phyloP scores from a whole-genome alignment of 208 protist species.

The Wallacemonas rigidus region DNA sequence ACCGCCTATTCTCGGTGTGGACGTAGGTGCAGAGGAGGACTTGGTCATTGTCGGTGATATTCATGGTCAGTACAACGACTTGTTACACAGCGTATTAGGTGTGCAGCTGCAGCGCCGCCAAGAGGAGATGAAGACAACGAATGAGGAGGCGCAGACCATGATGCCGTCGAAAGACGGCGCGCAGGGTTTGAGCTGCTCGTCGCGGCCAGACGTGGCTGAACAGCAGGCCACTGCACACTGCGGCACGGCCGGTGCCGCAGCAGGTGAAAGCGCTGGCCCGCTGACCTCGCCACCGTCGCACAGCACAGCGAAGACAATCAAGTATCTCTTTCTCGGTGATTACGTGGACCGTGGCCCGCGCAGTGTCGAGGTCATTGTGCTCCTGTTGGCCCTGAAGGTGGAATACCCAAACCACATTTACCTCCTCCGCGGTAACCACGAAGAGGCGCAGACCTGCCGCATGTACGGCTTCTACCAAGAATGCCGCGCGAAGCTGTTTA shows the following conservation, averaged over 20 bases:
- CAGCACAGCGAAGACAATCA: conserved; percentile 29
- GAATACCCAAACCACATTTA: conserved; percentile 87
- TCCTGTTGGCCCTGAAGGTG: conserved; percentile 83
- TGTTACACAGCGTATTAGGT: conserved; percentile 62
- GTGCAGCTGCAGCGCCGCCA: conserved; percentile 45
- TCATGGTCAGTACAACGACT: conserved; percentile 85
- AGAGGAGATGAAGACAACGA: background rate
- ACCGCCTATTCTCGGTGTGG: conserved; percentile 52
- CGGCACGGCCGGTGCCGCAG: background rate
- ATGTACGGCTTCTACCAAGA: conserved; percentile 88
- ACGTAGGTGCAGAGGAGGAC: conserved; percentile 45
- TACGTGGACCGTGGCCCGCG: conserved; percentile 96
- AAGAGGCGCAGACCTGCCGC: conserved; percentile 80
- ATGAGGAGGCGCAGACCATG: conserved; percentile 3
- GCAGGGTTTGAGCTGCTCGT: conserved; percentile 7
- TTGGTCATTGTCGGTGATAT: conserved; percentile 86
- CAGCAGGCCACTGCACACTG: background rate
- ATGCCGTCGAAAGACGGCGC: background rate
- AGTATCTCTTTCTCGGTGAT: conserved; percentile 97
- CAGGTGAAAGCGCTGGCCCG: background rate
- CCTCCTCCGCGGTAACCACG: conserved; percentile 91
- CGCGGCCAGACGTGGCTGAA: background rate
- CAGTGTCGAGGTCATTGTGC: conserved; percentile 80
- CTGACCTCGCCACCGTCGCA: background rate
- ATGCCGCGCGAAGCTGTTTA: conserved; percentile 69